A percentile compares a stretch with the other conserved stretches of the same genome.
phyloP scores from a whole-genome alignment of 768 basidiomycete genomes.

The Mycena amicta region DNA sequence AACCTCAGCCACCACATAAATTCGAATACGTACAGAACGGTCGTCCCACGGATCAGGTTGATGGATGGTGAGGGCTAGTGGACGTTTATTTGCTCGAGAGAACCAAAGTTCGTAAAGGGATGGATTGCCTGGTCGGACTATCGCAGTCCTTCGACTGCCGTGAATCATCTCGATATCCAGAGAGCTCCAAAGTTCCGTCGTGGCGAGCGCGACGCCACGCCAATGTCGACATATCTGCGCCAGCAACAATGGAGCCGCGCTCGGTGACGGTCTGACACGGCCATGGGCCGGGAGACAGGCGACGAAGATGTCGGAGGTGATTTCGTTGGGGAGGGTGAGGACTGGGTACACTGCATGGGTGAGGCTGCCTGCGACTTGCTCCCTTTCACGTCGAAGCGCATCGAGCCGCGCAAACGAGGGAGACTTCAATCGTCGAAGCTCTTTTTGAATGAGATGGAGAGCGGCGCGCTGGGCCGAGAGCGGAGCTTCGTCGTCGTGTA shows the following conservation, averaged over 20 bases:
- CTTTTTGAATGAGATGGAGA: neutral
- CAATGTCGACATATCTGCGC: constrained; percentile 4
- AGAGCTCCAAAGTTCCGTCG: constrained; percentile 1
- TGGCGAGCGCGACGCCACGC: neutral
- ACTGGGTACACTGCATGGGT: neutral
- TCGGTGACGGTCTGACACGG: neutral
- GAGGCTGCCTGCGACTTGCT: neutral
- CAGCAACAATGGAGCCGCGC: neutral
- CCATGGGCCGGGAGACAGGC: neutral
- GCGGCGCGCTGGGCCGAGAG: neutral
- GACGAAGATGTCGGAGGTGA: constrained; percentile 1
- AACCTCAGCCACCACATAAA: neutral
- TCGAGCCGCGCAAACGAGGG: neutral
- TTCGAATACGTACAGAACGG: neutral
- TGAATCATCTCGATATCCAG: neutral
- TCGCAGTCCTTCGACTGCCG: neutral
- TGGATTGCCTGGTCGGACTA: neutral
- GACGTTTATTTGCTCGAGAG: neutral
- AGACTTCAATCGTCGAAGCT: neutral
- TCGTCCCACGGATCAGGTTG: neutral
- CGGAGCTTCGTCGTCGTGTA: neutral
- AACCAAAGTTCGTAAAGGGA: neutral
- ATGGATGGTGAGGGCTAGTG: neutral
- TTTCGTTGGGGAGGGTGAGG: constrained; percentile 4
- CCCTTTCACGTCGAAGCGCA: neutral